Evolutionary conservation across 2,329 filamentous ascomycete species (phyloP).

Genomic region (Verticillium longisporum): DNA sequence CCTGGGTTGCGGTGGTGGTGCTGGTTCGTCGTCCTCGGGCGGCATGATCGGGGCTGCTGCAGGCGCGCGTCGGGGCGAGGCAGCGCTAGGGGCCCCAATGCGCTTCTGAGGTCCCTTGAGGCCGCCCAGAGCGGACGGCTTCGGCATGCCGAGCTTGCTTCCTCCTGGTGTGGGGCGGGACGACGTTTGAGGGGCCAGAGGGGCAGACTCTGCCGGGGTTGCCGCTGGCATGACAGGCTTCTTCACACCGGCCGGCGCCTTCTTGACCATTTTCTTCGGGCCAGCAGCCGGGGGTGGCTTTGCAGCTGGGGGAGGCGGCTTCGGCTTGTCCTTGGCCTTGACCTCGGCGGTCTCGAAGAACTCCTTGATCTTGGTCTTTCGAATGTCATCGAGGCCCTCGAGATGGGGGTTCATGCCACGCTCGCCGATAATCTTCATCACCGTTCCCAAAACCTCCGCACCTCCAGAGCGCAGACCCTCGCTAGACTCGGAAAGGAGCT

Average conservation of each 20-base stretch:
- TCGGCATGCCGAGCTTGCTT: constrained; percentile 48
- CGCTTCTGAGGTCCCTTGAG: constrained; percentile 56
- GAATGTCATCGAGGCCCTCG: constrained; percentile 89
- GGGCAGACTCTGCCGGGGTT: constrained; percentile 24
- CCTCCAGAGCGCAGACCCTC: constrained; percentile 81
- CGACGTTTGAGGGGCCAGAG: constrained; percentile 52
- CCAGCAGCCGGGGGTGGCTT: constrained; percentile 31
- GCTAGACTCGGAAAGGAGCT: constrained; percentile 82
- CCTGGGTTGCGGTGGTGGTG: constrained; percentile 49
- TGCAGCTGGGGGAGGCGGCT: constrained; percentile 61
- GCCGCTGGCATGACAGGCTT: constrained; percentile 26
- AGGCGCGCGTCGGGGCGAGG: constrained; percentile 43
- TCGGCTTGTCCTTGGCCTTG: constrained; percentile 63
- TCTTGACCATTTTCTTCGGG: constrained; percentile 38
- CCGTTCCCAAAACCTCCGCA: constrained; percentile 82
- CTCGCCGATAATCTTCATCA: constrained; percentile 99
- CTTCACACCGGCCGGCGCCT: constrained; percentile 28
- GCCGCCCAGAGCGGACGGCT: constrained; percentile 43
- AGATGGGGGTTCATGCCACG: constrained; percentile 89
- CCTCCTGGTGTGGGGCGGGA: constrained; percentile 34
- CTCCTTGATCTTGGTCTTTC: constrained; percentile 93
- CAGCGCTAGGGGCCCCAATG: constrained; percentile 38
- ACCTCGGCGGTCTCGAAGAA: constrained; percentile 61
- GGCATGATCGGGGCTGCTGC: constrained; percentile 37
- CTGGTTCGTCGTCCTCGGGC: constrained; percentile 45